These are phyloP conservation scores for Penicillium hesseltinei DNA, from an alignment of 2,329 filamentous ascomycete genomes.

Conservation along the genomic window DNA sequence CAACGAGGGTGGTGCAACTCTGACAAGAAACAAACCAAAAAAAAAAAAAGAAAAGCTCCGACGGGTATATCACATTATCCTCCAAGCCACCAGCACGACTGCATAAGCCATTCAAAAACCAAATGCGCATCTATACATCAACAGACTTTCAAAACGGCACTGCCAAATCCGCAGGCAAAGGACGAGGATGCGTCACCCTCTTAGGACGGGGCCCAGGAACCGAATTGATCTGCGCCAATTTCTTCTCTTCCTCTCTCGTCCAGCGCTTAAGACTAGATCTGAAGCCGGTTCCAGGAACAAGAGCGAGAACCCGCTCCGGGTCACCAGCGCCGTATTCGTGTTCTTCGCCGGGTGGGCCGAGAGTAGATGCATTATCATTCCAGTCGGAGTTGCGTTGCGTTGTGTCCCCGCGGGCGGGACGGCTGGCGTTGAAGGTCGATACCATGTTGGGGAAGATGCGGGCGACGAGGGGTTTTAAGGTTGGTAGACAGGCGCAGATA, in stretches of 20 bases:
- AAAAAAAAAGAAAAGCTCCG: not conserved
- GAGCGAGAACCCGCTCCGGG: conserved; percentile 24
- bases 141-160: not conserved
- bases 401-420: conserved; percentile 16
- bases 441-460: conserved; percentile 32
- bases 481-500: conserved; percentile 44
- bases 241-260: conserved; percentile 17
- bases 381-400: conserved; percentile 26
- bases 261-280: conserved; percentile 14
- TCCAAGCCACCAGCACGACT: not conserved
- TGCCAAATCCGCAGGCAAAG: not conserved
- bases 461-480: conserved; percentile 37
- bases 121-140: not conserved
- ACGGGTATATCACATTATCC: not conserved
- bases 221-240: conserved; percentile 1
- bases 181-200: not conserved
- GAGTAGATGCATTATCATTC: conserved; percentile 29
- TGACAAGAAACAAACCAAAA: not conserved
- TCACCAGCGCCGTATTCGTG: conserved; percentile 28
- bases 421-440: conserved; percentile 25
- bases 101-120: not conserved
- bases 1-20: not conserved
- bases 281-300: conserved; percentile 14
- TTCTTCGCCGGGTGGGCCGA: conserved; percentile 30
- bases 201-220: conserved; percentile 5